These are phyloP conservation scores for Epithele typhae DNA, from an alignment of 768 basidiomycete genomes.

Conservation along the genomic window DNA sequence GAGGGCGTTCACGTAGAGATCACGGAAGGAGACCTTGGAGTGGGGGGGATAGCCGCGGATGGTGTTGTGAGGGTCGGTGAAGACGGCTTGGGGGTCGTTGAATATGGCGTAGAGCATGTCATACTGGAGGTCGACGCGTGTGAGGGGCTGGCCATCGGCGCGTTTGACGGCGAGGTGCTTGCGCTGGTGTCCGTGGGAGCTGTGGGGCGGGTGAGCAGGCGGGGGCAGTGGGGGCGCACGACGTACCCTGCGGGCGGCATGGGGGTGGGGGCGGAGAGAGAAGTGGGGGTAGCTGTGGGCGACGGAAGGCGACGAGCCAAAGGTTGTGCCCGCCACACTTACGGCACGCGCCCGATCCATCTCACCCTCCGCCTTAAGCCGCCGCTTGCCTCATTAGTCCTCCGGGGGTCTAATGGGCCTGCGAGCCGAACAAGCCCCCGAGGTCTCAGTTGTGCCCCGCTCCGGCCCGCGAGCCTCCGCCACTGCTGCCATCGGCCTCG, in stretches of 20 bases:
- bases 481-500: too few species aligned
- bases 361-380: slow-evolving; percentile 23
- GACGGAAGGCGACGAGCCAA: slow-evolving; percentile 8
- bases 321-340: slow-evolving; percentile 26
- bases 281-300: slow-evolving; percentile 10
- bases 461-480: too few species aligned
- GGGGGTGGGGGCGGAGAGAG: background rate
- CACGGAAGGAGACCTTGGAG: slow-evolving; percentile 39
- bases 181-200: slow-evolving; percentile 39
- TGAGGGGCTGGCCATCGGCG: slow-evolving; percentile 62
- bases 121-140: slow-evolving; percentile 64
- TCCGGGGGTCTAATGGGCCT: slow-evolving; percentile 4
- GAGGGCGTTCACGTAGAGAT: slow-evolving; percentile 44
- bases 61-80: slow-evolving; percentile 57
- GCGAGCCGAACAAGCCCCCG: too few species aligned
- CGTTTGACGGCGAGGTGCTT: slow-evolving; percentile 43
- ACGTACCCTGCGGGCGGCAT: slow-evolving; percentile 24
- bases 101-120: slow-evolving; percentile 43
- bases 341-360: slow-evolving; percentile 25
- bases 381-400: slow-evolving; percentile 7
- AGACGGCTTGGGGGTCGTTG: slow-evolving; percentile 42
- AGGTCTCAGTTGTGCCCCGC: too few species aligned
- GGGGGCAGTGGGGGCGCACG: background rate
- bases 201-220: slow-evolving; percentile 24
- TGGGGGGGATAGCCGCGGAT: slow-evolving; percentile 29